Conservation (phyloP, 1,284 basidiomycete species). For the Coniferiporia sulphurascens region DNA sequence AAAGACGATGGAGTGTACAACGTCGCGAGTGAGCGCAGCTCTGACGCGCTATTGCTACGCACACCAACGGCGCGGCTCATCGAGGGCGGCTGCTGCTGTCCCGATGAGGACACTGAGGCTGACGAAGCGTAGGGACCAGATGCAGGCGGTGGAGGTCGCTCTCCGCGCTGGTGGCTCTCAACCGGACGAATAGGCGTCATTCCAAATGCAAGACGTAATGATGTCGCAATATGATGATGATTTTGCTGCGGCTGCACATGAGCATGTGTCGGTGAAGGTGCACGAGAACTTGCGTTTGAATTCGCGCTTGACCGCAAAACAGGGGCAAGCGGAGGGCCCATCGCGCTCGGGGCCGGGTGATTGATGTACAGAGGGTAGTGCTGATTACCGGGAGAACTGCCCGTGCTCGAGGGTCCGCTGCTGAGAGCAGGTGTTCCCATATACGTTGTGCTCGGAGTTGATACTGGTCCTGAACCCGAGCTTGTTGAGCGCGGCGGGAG, state of each 20-base stretch:
- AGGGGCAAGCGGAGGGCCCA: slow-evolving; percentile 19
- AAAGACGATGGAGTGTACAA: slow-evolving; percentile 6
- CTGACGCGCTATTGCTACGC: slow-evolving; percentile 16
- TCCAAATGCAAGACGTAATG: slow-evolving; percentile 78
- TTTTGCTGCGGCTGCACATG: slow-evolving; percentile 24
- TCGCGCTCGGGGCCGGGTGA: not conserved
- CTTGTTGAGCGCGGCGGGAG: slow-evolving; percentile 18
- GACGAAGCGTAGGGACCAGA: not conserved
- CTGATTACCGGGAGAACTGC: slow-evolving; percentile 17
- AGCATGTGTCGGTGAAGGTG: slow-evolving; percentile 41
- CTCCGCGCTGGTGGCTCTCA: slow-evolving; percentile 27
- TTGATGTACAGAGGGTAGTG: slow-evolving; percentile 5
- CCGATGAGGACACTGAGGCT: not conserved
- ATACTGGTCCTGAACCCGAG: slow-evolving; percentile 3
- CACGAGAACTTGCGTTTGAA: slow-evolving; percentile 39
- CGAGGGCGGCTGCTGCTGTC: not conserved
- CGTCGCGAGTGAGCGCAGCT: slow-evolving; percentile 8
- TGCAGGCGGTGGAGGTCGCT: slow-evolving; percentile 28
- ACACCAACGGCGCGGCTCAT: not conserved
- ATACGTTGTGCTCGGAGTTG: not conserved
- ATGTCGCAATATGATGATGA: slow-evolving; percentile 70
- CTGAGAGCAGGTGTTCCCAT: slow-evolving; percentile 17
- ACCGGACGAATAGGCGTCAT: slow-evolving; percentile 76
- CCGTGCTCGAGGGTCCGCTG: slow-evolving; percentile 18
- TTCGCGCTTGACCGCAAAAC: slow-evolving; percentile 33